phyloP scores from a whole-genome alignment of 257 asterid species.

The Catharanthus roseus region DNA sequence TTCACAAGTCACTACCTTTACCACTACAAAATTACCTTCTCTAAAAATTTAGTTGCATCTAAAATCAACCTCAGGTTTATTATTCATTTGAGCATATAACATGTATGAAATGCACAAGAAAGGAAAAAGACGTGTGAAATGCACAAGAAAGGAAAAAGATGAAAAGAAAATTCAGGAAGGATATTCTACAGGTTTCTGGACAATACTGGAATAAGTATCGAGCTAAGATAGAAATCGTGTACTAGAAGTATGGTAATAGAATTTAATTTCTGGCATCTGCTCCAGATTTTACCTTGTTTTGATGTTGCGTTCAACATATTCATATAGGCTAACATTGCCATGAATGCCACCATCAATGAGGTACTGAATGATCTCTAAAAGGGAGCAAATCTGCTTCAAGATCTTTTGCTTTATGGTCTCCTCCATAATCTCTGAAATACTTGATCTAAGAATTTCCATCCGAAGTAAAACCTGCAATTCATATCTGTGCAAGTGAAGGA shows the following conservation, averaged over 20 bases:
- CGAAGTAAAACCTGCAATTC: conserved; percentile 95
- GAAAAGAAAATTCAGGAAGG: background rate
- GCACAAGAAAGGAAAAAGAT: background rate
- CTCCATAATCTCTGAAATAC: conserved; percentile 35
- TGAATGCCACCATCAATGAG: conserved; percentile 89
- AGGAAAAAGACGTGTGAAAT: background rate
- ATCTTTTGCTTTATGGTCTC: conserved; percentile 62
- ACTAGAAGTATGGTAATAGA: background rate
- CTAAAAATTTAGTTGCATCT: background rate
- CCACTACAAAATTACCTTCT: background rate
- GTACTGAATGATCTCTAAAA: conserved; percentile 79
- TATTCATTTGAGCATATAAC: background rate
- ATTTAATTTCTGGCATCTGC: background rate
- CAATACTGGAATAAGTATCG: background rate
- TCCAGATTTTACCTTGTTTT: conserved; percentile 51
- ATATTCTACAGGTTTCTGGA: background rate
- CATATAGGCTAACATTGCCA: conserved; percentile 68
- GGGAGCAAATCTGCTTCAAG: conserved; percentile 77
- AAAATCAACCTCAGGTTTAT: background rate
- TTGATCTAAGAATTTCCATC: conserved; percentile 71
- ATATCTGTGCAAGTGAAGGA: conserved; percentile 60
- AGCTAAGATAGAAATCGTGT: background rate
- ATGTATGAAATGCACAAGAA: no score
- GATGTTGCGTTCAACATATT: conserved; percentile 75
- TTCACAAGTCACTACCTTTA: background rate